These are phyloP conservation scores for Craterostigma plantagineum DNA, from an alignment of 257 asterid genomes.

Conservation along the genomic window DNA sequence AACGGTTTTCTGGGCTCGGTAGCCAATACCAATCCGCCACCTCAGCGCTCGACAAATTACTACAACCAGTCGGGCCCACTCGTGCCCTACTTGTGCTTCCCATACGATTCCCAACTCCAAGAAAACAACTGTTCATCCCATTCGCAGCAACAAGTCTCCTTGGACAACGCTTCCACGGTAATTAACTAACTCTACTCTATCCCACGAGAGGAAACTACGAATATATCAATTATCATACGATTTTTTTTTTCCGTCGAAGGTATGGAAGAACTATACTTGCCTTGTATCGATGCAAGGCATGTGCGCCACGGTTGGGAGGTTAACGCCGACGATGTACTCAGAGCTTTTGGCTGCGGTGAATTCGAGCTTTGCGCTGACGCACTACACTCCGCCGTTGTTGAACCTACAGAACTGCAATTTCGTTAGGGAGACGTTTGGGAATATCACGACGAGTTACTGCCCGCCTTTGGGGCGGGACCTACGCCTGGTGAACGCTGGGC, in stretches of 20 bases:
- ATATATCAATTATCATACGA: not conserved
- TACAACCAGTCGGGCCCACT: conserved; percentile 76
- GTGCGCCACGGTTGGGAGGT: conserved; percentile 20
- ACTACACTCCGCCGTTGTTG: conserved; percentile 56
- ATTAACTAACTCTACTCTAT: not conserved
- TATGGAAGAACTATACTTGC: conserved; percentile 27
- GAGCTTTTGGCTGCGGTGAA: conserved; percentile 39
- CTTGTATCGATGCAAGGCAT: conserved; percentile 10
- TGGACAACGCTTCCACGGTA: conserved; percentile 63
- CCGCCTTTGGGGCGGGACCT: conserved; percentile 60
- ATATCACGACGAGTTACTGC: conserved; percentile 52
- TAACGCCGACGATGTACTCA: conserved; percentile 20
- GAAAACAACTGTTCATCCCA: conserved; percentile 44
- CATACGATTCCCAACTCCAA: conserved; percentile 57
- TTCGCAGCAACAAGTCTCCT: conserved; percentile 37
- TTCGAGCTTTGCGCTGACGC: conserved; percentile 72
- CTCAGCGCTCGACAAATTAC: conserved; percentile 19
- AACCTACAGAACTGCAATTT: conserved; percentile 79
- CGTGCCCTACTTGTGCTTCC: conserved; percentile 71
- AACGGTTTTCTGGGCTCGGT: conserved; percentile 48
- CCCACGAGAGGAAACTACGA: not conserved
- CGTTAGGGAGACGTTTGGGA: conserved; percentile 65
- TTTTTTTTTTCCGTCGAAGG: conserved; percentile 9
- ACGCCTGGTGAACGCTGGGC: conserved; percentile 42
- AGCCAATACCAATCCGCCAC: conserved; percentile 61